A percentile compares a stretch with the other conserved stretches of the same genome.
Evolutionary conservation across 2,329 filamentous ascomycete genomes (phyloP).

Genomic region (Colletotrichum sp.): DNA sequence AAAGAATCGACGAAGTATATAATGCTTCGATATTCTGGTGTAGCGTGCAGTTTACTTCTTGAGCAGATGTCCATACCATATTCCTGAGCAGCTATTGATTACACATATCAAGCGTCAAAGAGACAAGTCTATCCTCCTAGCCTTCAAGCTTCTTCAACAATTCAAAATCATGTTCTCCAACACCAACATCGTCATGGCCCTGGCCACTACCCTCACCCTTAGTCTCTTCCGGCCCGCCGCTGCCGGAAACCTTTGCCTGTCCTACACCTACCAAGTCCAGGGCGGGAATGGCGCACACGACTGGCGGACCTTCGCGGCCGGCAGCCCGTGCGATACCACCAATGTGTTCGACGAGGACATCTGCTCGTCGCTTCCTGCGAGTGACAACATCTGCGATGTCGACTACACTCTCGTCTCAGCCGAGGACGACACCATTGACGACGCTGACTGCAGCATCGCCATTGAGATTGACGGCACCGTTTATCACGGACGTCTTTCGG

Average conservation of each 20-base stretch:
- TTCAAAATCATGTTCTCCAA: neutral
- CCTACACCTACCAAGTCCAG: neutral
- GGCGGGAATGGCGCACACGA: neutral
- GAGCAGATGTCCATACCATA: neutral
- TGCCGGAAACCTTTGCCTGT: neutral
- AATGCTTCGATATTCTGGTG: neutral
- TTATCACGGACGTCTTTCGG: neutral
- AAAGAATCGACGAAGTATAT: neutral
- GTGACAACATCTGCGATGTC: neutral
- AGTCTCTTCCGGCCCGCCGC: neutral
- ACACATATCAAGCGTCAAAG: too few relatives aligned
- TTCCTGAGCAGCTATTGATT: neutral
- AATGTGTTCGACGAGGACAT: neutral
- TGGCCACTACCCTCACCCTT: neutral
- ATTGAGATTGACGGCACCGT: neutral
- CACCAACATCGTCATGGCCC: neutral
- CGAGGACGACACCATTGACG: neutral
- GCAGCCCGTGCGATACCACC: neutral
- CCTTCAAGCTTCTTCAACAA: neutral
- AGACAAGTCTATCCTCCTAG: too few relatives aligned
- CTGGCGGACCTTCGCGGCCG: neutral
- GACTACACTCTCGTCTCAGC: neutral
- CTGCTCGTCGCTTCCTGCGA: neutral
- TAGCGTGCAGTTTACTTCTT: neutral
- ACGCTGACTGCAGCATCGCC: neutral